Evolutionary conservation across 495 filamentous ascomycete genomes (phyloP).

Genomic region (Hypoxylon perforatum): DNA sequence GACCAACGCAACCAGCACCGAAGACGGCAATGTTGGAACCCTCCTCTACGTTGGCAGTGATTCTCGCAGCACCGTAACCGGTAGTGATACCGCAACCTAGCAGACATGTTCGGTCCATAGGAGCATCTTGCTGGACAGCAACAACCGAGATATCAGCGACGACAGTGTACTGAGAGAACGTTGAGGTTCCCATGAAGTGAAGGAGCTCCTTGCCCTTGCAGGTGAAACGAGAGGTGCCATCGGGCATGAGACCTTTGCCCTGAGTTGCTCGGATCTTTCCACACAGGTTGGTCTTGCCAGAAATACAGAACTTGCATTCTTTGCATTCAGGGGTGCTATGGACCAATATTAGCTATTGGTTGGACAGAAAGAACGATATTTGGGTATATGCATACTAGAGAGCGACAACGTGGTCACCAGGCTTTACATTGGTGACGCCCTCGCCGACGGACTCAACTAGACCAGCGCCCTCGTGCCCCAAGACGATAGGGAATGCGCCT

Average conservation of each 20-base stretch:
- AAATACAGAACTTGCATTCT: conserved; percentile 99
- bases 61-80: conserved; percentile 94
- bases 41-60: conserved; percentile 90
- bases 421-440: conserved; percentile 92
- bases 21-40: conserved; percentile 94
- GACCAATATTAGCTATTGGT: conserved; percentile 15
- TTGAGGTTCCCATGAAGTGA: conserved; percentile 99
- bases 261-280: conserved; percentile 99
- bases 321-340: conserved; percentile 91
- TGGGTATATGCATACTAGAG: conserved; percentile 77
- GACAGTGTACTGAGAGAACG: conserved; percentile 98
- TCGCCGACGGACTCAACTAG: conserved; percentile 97
- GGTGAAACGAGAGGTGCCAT: conserved; percentile 94
- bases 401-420: conserved; percentile 92
- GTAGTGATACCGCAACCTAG: conserved; percentile 98
- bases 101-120: conserved; percentile 95
- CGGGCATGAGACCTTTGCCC: conserved; percentile 95
- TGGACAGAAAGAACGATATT: not conserved
- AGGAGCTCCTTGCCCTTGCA: conserved; percentile 93
- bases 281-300: conserved; percentile 99
- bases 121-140: conserved; percentile 87
- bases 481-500: conserved; percentile 95
- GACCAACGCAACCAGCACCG: conserved; percentile 93
- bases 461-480: conserved; percentile 97
- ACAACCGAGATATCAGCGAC: conserved; percentile 99